Base-by-base conservation (phyloP, 176 grass and related monocot species). In the Alloteropsis semialata region DNA sequence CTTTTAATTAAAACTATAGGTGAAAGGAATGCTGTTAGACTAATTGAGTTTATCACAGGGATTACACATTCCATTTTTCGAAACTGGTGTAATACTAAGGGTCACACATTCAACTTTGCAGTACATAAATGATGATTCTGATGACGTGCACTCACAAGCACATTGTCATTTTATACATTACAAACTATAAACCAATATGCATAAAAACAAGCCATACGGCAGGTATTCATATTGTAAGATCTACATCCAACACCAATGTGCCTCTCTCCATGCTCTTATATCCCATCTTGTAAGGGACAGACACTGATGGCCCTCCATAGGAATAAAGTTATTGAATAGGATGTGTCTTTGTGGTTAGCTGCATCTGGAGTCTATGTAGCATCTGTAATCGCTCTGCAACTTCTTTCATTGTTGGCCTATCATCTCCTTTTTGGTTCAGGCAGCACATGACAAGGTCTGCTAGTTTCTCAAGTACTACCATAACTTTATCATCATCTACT, bases 341-440 rank as follows among this genome's bases (percentile, higher is more conserved):
- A 37, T 17, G 6, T 1, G 6, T 28, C 25, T 43, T 60, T 28
- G 11, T 59, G 7, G 5, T 22, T 27, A 19, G 8, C 33, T 58
- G 74, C 74, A 76, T 76, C 7, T 42, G 36, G 53, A 60, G 36
- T 43, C 53, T 59, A 25, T 36, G 59, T 33, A 76, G 18, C 36
- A 76, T 76, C 25, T 59, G 74, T 60, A 76, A 6, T 10, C 14
- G 53, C 54, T 76, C 74, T 42, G 74, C 54, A 16, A 76, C 54
- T 76, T 59, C 74, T 36, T 76, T 76, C 74, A 76, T 76, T 43
- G 74, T 76, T 59, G 74, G 74, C n/a, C 74, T 76, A 22, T 76
- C 36, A 59, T 76, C 54, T 59, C 74, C 54, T 60, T 25, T 76
- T 25, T 73, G 73, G 28, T 13, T 69, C 28, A 69, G 28, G 14